These are phyloP conservation scores for Dendrobium nobile DNA, from an alignment of 106 monocot genomes.

Conservation along the genomic window DNA sequence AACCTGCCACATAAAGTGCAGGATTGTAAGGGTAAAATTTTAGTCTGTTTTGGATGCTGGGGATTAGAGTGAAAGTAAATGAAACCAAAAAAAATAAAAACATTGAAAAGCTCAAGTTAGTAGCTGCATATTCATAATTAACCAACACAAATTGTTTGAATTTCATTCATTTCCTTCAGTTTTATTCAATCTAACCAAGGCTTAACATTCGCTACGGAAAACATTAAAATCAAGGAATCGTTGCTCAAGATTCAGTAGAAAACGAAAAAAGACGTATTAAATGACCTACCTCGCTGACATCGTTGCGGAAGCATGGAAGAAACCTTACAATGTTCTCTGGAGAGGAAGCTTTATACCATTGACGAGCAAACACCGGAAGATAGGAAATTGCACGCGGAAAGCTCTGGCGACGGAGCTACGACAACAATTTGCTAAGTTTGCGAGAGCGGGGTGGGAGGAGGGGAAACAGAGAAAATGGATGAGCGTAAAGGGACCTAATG, in stretches of 20 bases:
- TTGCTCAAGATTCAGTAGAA: not conserved
- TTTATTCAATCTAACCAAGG: too few relatives aligned
- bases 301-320: not conserved
- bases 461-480: not conserved
- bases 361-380: not conserved
- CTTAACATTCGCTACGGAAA: not conserved
- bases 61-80: too few relatives aligned
- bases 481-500: not conserved
- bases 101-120: not conserved
- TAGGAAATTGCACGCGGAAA: not conserved
- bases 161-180: too few relatives aligned
- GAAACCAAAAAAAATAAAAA: too few relatives aligned
- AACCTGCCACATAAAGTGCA: conserved; percentile 8
- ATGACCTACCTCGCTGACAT: not conserved
- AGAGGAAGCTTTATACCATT: not conserved
- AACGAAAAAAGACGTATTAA: not conserved
- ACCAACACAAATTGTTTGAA: not conserved
- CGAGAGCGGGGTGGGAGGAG: not conserved
- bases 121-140: not conserved
- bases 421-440: too few relatives aligned
- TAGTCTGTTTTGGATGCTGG: too few relatives aligned
- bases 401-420: not conserved
- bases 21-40: too few relatives aligned
- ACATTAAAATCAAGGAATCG: not conserved
- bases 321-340: not conserved